Evolutionary conservation across 2,329 filamentous ascomycete genomes (phyloP).

Genomic region (Colletotrichum musae): DNA sequence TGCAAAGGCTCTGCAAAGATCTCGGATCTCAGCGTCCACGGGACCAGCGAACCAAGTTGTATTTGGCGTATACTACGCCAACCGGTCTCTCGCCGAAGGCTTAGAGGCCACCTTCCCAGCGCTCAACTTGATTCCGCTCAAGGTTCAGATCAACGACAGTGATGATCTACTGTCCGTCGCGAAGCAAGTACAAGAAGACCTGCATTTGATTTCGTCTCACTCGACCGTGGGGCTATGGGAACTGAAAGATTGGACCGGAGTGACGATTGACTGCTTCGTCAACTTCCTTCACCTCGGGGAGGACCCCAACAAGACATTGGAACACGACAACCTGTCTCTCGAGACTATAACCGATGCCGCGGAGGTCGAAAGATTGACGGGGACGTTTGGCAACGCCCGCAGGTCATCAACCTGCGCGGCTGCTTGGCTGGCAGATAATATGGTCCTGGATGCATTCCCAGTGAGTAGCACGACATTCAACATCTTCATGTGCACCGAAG

Average conservation of each 20-base stretch:
- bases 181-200: slow-evolving; percentile 74
- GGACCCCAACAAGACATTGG: background rate
- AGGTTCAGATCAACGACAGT: slow-evolving; percentile 58
- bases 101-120: slow-evolving; percentile 74
- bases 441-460: slow-evolving; percentile 48
- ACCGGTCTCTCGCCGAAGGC: slow-evolving; percentile 71
- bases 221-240: slow-evolving; percentile 77
- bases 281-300: slow-evolving; percentile 78
- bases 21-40: background rate
- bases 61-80: slow-evolving; percentile 88
- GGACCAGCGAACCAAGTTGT: slow-evolving; percentile 61
- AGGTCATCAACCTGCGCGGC: background rate
- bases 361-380: slow-evolving; percentile 4
- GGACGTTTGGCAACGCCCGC: background rate
- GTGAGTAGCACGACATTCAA: slow-evolving; percentile 45
- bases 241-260: slow-evolving; percentile 81
- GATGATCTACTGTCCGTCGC: slow-evolving; percentile 67
- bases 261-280: slow-evolving; percentile 80
- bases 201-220: slow-evolving; percentile 71
- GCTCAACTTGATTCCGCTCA: slow-evolving; percentile 83
- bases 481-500: background rate
- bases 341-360: slow-evolving; percentile 47
- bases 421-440: slow-evolving; percentile 45
- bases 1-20: slow-evolving; percentile 57
- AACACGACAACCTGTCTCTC: background rate